Evolutionary conservation across 495 filamentous ascomycete genomes (phyloP).

Genomic region (Podospora tetraspora): DNA sequence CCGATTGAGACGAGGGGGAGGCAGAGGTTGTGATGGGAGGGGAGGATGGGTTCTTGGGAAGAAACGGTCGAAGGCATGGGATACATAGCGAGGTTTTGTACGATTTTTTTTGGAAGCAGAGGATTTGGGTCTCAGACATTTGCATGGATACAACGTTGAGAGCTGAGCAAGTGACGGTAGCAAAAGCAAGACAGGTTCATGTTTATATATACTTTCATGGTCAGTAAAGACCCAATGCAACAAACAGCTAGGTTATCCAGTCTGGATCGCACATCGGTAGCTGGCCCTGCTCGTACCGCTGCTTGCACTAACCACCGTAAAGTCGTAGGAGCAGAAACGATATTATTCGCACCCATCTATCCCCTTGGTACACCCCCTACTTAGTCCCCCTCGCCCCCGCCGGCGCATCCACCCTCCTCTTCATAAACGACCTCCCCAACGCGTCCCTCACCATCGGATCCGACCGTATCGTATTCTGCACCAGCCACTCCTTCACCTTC

Average conservation of each 20-base stretch:
- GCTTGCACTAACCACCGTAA: no score
- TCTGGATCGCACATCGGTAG: no score
- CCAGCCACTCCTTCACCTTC: conserved; percentile 70
- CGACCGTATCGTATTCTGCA: conserved; percentile 64
- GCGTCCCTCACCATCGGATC: conserved; percentile 75
- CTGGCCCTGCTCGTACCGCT: no score
- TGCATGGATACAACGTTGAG: neutral
- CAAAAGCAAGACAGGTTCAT: neutral
- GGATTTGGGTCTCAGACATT: neutral
- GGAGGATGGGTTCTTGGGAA: neutral
- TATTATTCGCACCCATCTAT: neutral
- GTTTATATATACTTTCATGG: neutral
- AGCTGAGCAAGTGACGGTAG: neutral
- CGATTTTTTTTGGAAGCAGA: neutral
- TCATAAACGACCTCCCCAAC: conserved; percentile 56
- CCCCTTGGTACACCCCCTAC: conserved; percentile 16
- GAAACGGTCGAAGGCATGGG: neutral
- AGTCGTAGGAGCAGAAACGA: no score
- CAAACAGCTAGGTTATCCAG: no score
- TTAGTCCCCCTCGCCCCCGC: conserved; percentile 50
- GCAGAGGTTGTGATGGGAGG: conserved; percentile 51
- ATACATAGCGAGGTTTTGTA: neutral
- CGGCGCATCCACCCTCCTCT: conserved; percentile 52
- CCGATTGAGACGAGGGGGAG: conserved; percentile 73
- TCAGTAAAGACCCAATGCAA: no score